A percentile compares a stretch with the other conserved stretches of the same genome.
Evolutionary conservation across 371 early-diverging fungal genomes (phyloP).

Genomic region (Quaeritorhiza haematococci): DNA sequence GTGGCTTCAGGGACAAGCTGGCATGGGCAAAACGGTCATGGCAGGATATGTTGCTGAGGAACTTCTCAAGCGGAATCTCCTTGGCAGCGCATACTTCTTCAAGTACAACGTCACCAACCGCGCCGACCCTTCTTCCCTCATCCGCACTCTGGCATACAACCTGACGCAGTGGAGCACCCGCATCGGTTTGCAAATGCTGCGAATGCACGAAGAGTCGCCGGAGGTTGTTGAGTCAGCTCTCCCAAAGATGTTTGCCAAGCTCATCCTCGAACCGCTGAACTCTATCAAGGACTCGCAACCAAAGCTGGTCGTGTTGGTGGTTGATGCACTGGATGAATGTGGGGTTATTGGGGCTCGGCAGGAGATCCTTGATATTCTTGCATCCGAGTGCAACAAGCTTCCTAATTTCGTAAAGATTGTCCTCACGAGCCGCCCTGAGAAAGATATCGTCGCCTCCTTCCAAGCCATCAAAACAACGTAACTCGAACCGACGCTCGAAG

Average conservation of each 20-base stretch:
- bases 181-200: no score
- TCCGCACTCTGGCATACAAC: constrained; percentile 12
- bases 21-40: constrained; percentile 24
- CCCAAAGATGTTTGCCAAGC: background rate
- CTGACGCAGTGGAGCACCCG: no score
- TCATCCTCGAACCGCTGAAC: background rate
- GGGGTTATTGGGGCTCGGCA: constrained; percentile 9
- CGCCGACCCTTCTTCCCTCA: constrained; percentile 4
- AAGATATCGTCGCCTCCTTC: constrained; percentile 13
- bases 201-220: no score
- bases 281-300: background rate
- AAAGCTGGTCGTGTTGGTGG: constrained; percentile 8
- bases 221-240: no score
- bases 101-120: constrained; percentile 16
- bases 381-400: constrained; percentile 1
- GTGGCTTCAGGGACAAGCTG: constrained; percentile 16
- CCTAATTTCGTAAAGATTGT: constrained; percentile 13
- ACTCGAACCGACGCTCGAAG: background rate
- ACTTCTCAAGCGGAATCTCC: constrained; percentile 12
- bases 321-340: constrained; percentile 24
- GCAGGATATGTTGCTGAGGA: constrained; percentile 13
- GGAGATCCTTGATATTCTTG: constrained; percentile 14
- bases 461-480: background rate
- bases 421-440: constrained; percentile 13
- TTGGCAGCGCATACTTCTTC: constrained; percentile 15